Conservation (phyloP, 2,329 filamentous ascomycete genomes). For the Aureobasidium sp. region DNA sequence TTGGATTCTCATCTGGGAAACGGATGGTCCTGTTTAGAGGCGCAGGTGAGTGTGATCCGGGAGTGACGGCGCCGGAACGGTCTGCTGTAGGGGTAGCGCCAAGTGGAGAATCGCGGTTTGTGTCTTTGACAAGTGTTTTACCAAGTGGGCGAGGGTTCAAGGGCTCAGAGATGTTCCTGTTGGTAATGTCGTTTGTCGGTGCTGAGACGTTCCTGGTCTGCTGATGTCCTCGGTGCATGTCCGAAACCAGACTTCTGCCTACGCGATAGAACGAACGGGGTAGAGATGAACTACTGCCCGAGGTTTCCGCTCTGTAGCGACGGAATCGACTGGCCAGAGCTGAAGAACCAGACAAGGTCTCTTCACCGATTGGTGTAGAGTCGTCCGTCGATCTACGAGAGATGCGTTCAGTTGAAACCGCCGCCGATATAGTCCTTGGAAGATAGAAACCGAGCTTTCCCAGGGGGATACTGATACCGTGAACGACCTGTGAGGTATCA, state of each 20-base stretch:
- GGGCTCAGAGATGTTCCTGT: slow-evolving; percentile 9
- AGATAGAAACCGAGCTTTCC: slow-evolving; percentile 56
- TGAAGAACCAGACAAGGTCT: neutral
- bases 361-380: slow-evolving; percentile 16
- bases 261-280: slow-evolving; percentile 2
- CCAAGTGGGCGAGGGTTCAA: slow-evolving; percentile 2
- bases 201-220: slow-evolving; percentile 10
- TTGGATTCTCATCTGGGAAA: slow-evolving; percentile 21
- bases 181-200: slow-evolving; percentile 10
- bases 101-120: slow-evolving; percentile 5
- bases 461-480: slow-evolving; percentile 73
- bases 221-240: slow-evolving; percentile 1
- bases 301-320: neutral
- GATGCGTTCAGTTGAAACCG: slow-evolving; percentile 34
- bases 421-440: slow-evolving; percentile 53
- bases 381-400: slow-evolving; percentile 20
- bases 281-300: neutral
- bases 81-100: slow-evolving; percentile 1
- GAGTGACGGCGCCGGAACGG: neutral
- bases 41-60: neutral
- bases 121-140: neutral
- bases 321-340: slow-evolving; percentile 8
- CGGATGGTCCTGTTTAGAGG: slow-evolving; percentile 23
- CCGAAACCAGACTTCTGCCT: neutral
- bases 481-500: slow-evolving; percentile 49